A percentile compares a stretch with the other conserved stretches of the same genome.
These are phyloP conservation scores for Pseudotsuga menziesii DNA, from an alignment of 75 land plant species.

Conservation along the genomic window DNA sequence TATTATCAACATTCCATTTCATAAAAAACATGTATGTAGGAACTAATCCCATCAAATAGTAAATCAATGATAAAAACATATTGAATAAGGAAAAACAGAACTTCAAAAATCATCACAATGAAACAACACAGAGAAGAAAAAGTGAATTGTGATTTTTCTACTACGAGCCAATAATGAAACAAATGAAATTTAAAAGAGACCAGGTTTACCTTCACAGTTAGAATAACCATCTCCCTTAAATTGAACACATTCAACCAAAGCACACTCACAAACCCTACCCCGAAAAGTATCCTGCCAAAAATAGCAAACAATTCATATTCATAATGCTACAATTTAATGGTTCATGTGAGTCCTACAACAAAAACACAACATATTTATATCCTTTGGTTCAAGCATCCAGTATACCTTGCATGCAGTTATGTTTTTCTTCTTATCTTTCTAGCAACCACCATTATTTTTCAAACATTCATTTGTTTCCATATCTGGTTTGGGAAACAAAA, in stretches of 20 bases:
- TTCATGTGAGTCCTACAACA: background rate
- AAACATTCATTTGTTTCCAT: slow-evolving; percentile 96
- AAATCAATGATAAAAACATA: no score
- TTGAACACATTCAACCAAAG: slow-evolving; percentile 81
- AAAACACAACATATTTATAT: background rate
- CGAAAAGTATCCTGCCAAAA: slow-evolving; percentile 80
- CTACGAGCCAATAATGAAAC: no score
- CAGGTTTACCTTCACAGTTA: slow-evolving; percentile 62
- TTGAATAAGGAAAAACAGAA: no score
- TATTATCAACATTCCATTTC: no score
- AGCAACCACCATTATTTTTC: slow-evolving; percentile 92
- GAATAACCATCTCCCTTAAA: slow-evolving; percentile 95
- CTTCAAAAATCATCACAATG: no score
- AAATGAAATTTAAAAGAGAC: background rate
- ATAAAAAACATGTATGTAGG: no score
- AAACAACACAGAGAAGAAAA: no score
- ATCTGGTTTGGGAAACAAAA: slow-evolving; percentile 34
- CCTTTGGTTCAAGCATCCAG: background rate
- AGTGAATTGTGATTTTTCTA: no score
- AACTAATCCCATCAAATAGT: no score
- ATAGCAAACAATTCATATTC: background rate
- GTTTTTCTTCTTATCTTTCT: slow-evolving; percentile 74
- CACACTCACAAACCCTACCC: slow-evolving; percentile 91
- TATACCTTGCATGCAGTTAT: slow-evolving; percentile 95
- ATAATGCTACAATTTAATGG: background rate